Conservation (phyloP, 2,329 filamentous ascomycete genomes). For the Exophiala viscosa region DNA sequence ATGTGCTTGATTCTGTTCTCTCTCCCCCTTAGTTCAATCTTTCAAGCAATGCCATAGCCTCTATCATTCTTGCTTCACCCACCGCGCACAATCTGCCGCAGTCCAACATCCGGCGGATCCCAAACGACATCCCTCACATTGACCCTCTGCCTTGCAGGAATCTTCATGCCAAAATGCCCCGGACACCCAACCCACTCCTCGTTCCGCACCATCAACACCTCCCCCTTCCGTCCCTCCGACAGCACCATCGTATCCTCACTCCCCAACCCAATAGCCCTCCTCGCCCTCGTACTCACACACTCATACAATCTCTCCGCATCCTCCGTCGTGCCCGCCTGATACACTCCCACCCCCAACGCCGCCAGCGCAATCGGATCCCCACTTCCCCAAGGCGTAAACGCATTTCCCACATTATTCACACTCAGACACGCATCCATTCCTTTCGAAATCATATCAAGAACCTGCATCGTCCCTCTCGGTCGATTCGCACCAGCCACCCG, state of each 20-base stretch:
- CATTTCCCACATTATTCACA: constrained; percentile 71
- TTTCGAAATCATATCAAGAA: constrained; percentile 58
- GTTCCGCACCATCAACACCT: constrained; percentile 29
- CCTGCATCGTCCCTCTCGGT: constrained; percentile 59
- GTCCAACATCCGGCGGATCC: constrained; percentile 34
- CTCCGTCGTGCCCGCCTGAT: constrained; percentile 60
- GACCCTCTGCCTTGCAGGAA: constrained; percentile 27
- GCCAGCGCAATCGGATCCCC: constrained; percentile 64
- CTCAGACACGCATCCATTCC: constrained; percentile 59
- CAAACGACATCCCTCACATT: constrained; percentile 38
- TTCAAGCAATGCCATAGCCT: too few species aligned
- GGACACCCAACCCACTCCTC: constrained; percentile 32
- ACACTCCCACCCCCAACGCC: constrained; percentile 61
- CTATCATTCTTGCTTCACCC: too few species aligned
- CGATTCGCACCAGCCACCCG: constrained; percentile 33
- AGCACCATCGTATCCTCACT: constrained; percentile 22
- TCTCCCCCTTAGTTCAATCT: too few species aligned
- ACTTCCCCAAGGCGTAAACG: constrained; percentile 67
- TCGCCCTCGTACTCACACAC: constrained; percentile 46
- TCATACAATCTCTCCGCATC: constrained; percentile 59
- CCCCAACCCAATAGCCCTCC: constrained; percentile 36
- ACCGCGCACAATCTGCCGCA: constrained; percentile 30
- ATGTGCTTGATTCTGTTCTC: too few species aligned
- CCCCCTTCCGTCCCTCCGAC: constrained; percentile 16
- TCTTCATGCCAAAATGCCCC: constrained; percentile 21